phyloP scores from a whole-genome alignment of 495 filamentous ascomycete species.

The Neurospora terricola region DNA sequence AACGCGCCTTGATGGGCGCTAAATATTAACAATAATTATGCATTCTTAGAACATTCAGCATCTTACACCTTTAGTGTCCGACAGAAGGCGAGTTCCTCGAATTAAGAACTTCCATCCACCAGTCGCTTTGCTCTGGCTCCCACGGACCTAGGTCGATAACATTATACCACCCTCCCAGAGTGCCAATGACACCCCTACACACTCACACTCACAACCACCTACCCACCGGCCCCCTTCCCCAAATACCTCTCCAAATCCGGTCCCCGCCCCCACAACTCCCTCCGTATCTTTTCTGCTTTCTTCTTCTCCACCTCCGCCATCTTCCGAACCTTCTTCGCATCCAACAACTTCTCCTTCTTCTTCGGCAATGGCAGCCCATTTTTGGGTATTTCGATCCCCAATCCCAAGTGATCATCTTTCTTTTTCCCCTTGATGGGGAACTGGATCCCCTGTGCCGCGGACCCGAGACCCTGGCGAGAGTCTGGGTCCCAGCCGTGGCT shows the following conservation, averaged over 20 bases:
- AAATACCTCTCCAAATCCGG: slow-evolving; percentile 67
- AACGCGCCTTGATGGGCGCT: too few relatives aligned
- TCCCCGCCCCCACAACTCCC: slow-evolving; percentile 54
- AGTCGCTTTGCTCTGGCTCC: neutral
- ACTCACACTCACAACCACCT: too few relatives aligned
- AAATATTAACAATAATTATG: too few relatives aligned
- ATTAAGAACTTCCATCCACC: too few relatives aligned
- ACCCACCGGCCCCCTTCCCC: slow-evolving; percentile 26
- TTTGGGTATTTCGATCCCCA: slow-evolving; percentile 46
- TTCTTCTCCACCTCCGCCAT: slow-evolving; percentile 49
- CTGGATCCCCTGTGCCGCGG: slow-evolving; percentile 58
- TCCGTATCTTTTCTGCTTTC: slow-evolving; percentile 50
- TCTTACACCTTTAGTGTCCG: too few relatives aligned
- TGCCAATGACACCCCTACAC: neutral
- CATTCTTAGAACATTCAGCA: too few relatives aligned
- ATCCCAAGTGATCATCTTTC: slow-evolving; percentile 65
- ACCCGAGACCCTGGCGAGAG: slow-evolving; percentile 60
- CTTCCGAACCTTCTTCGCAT: slow-evolving; percentile 60
- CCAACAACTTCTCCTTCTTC: slow-evolving; percentile 48
- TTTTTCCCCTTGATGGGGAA: slow-evolving; percentile 62
- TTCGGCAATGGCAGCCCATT: slow-evolving; percentile 27
- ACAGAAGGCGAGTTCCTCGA: too few relatives aligned
- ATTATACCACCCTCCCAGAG: neutral
- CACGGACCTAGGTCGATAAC: neutral
- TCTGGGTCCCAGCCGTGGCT: slow-evolving; percentile 87